Percentiles rank a stretch among this genome's conserved stretches.
Evolutionary conservation across 768 basidiomycete species (phyloP).

Genomic region (Podaxis sp.): DNA sequence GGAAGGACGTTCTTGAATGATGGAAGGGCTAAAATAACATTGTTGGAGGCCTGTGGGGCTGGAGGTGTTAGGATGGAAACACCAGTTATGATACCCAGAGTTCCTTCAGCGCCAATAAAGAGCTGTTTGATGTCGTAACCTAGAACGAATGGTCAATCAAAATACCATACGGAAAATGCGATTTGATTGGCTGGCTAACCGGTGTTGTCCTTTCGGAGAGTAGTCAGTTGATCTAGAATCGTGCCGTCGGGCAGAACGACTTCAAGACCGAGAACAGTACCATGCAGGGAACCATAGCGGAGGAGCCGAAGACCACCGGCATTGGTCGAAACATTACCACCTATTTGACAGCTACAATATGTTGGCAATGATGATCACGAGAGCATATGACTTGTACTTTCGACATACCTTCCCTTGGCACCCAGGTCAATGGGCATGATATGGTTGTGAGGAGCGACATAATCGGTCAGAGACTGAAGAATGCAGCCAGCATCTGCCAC

Average conservation of each 20-base stretch:
- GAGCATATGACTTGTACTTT: neutral
- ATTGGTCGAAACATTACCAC: conserved; percentile 96
- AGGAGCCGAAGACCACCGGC: conserved; percentile 95
- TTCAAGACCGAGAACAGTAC: conserved; percentile 92
- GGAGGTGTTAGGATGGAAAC: conserved; percentile 93
- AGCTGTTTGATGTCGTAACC: conserved; percentile 98
- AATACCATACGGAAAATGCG: neutral
- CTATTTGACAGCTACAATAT: conserved; percentile 83
- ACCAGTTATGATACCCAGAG: conserved; percentile 91
- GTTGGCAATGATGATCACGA: conserved; percentile 8
- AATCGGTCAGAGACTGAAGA: conserved; percentile 83
- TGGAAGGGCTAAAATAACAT: conserved; percentile 87
- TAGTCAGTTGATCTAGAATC: conserved; percentile 84
- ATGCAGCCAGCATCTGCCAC: conserved; percentile 95
- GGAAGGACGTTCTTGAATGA: conserved; percentile 86
- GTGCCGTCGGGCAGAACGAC: conserved; percentile 95
- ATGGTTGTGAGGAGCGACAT: conserved; percentile 83
- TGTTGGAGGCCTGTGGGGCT: conserved; percentile 80
- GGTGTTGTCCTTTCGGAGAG: conserved; percentile 95
- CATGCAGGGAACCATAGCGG: conserved; percentile 93
- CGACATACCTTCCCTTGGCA: conserved; percentile 84
- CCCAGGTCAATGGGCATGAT: conserved; percentile 97
- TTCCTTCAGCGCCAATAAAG: conserved; percentile 97
- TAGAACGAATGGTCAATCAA: conserved; percentile 27
- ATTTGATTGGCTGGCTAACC: conserved; percentile 48